Conservation (phyloP, 2,329 filamentous ascomycete genomes). For the Fusarium veterinarium region DNA sequence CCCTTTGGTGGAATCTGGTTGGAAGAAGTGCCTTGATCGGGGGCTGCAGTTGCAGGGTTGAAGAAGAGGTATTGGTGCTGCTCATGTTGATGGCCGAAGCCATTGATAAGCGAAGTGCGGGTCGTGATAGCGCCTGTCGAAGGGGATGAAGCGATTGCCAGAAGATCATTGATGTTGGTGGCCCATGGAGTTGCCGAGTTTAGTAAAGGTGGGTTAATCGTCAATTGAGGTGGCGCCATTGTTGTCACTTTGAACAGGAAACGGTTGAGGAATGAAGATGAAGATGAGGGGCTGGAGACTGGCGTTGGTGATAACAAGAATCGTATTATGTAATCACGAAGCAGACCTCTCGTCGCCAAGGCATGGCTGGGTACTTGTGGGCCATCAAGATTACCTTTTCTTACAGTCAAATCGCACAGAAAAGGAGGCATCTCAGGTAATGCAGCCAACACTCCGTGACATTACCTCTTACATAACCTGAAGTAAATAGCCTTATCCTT, state of each 20-base stretch:
- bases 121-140: conserved; percentile 80
- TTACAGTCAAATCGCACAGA: too few species aligned
- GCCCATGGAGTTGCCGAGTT: conserved; percentile 85
- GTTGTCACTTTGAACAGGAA: not conserved
- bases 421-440: too few species aligned
- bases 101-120: conserved; percentile 73
- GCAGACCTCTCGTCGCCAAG: not conserved
- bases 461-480: too few species aligned
- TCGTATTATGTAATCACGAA: conserved; percentile 16
- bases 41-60: conserved; percentile 52
- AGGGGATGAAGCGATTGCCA: conserved; percentile 67
- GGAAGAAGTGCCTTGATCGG: conserved; percentile 38
- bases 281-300: conserved; percentile 12
- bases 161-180: conserved; percentile 71
- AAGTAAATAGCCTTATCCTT: too few species aligned
- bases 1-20: conserved; percentile 23
- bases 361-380: too few species aligned
- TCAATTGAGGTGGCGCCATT: conserved; percentile 49
- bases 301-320: conserved; percentile 5
- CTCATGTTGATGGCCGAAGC: conserved; percentile 70
- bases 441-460: too few species aligned
- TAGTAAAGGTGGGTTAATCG: conserved; percentile 73
- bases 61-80: conserved; percentile 77
- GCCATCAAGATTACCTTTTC: too few species aligned
- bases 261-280: too few species aligned